These are phyloP conservation scores for Retiboletus flavoniger DNA, from an alignment of 1,284 basidiomycete species.

Conservation along the genomic window DNA sequence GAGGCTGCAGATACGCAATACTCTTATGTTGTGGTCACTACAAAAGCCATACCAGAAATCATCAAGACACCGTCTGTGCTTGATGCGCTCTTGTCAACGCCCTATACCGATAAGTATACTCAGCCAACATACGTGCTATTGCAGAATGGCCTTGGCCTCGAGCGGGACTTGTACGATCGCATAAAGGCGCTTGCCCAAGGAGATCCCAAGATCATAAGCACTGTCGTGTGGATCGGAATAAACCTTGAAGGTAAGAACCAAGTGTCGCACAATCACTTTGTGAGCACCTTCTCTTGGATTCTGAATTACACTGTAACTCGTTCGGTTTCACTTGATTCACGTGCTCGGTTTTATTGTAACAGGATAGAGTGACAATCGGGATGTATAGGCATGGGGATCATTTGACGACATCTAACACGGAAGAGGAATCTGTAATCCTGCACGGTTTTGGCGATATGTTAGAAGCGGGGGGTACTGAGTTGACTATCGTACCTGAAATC, in stretches of 20 bases:
- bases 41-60: conserved; percentile 75
- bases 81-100: conserved; percentile 51
- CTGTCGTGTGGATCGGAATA: conserved; percentile 54
- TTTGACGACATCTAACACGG: conserved; percentile 43
- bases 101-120: conserved; percentile 45
- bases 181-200: conserved; percentile 44
- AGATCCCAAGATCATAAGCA: conserved; percentile 52
- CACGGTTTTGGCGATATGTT: conserved; percentile 49
- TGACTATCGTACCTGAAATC: conserved; percentile 55
- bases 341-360: background rate
- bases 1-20: conserved; percentile 63
- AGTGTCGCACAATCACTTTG: conserved; percentile 53
- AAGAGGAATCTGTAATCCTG: conserved; percentile 45
- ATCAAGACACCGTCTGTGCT: conserved; percentile 57
- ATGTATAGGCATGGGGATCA: conserved; percentile 50
- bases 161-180: conserved; percentile 61
- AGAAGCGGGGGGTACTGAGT: conserved; percentile 46
- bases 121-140: conserved; percentile 68
- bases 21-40: conserved; percentile 66
- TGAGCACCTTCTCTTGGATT: conserved; percentile 29
- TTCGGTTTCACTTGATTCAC: background rate
- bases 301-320: background rate
- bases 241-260: conserved; percentile 48
- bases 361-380: conserved; percentile 56
- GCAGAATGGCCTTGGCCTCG: conserved; percentile 78